phyloP scores from a whole-genome alignment of 805 yeast genomes.

The Pichia eremophila region DNA sequence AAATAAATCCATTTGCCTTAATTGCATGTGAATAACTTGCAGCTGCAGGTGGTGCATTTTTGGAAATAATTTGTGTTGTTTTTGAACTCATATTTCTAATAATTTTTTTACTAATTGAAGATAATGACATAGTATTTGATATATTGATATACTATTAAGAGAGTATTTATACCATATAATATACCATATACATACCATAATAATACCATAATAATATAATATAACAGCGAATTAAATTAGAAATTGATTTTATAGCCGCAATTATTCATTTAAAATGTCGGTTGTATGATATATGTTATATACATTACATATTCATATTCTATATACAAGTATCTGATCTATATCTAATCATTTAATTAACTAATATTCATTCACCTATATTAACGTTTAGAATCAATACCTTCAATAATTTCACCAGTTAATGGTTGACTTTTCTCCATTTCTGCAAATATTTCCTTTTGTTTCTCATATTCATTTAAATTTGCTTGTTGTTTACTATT shows the following conservation, averaged over 20 bases:
- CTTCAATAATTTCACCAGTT: slow-evolving; percentile 39
- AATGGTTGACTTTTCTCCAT: slow-evolving; percentile 57
- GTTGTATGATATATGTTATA: not conserved
- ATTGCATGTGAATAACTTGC: slow-evolving; percentile 96
- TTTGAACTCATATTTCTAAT: slow-evolving; percentile 24
- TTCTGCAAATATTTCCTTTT: slow-evolving; percentile 48
- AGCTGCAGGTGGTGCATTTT: slow-evolving; percentile 90
- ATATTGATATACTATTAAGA: no score
- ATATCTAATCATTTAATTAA: no score
- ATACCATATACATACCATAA: no score
- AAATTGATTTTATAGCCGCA: not conserved
- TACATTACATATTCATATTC: no score
- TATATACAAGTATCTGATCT: no score
- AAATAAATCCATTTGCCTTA: slow-evolving; percentile 81
- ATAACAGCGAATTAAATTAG: no score
- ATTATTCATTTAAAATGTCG: not conserved
- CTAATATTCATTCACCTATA: no score
- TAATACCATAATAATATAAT: no score
- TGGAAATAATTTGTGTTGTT: slow-evolving; percentile 44
- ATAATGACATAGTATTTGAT: no score
- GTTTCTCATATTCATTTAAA: slow-evolving; percentile 56
- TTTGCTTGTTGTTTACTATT: slow-evolving; percentile 40
- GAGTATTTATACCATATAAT: no score
- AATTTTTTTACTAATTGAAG: slow-evolving; percentile 7
- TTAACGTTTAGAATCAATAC: slow-evolving; percentile 22